These are phyloP conservation scores for Ophiostoma pallidulum DNA, from an alignment of 2,329 filamentous ascomycete species.

Conservation along the genomic window DNA sequence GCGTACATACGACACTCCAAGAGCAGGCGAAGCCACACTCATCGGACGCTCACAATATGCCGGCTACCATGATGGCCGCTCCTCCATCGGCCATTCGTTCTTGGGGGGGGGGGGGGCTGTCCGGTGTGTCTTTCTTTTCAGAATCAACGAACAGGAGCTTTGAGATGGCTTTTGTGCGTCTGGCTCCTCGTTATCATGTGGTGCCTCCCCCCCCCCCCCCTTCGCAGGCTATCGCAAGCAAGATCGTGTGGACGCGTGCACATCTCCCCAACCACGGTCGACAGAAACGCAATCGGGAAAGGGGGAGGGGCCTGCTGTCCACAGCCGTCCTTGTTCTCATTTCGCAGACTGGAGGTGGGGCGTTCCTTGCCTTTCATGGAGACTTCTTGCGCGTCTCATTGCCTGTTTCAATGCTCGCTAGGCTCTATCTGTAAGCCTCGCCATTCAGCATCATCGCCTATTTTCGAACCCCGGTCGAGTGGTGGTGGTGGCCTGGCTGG, in stretches of 20 bases:
- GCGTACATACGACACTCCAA: too few relatives aligned
- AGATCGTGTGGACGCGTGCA: constrained; percentile 5
- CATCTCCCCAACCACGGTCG: background rate
- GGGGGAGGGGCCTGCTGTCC: too few relatives aligned
- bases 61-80: background rate
- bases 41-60: background rate
- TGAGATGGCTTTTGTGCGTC: background rate
- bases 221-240: constrained; percentile 4
- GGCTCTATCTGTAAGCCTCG: constrained; percentile 6
- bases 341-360: constrained; percentile 9
- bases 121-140: background rate
- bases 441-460: background rate
- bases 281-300: background rate
- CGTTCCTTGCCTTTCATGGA: constrained; percentile 7
- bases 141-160: background rate
- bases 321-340: constrained; percentile 1
- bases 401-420: constrained; percentile 5
- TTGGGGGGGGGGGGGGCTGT: background rate
- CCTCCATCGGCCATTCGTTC: background rate
- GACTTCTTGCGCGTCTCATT: constrained; percentile 8
- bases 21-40: background rate
- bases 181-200: constrained; percentile 4
- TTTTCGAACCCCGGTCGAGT: background rate
- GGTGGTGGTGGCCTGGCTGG: too few relatives aligned
- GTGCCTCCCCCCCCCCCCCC: too few relatives aligned